Evolutionary conservation across 2,329 filamentous ascomycete genomes (phyloP), one percentile per base, ranked within the genome.

Genomic region (Chalaropsis ovoidea): DNA sequence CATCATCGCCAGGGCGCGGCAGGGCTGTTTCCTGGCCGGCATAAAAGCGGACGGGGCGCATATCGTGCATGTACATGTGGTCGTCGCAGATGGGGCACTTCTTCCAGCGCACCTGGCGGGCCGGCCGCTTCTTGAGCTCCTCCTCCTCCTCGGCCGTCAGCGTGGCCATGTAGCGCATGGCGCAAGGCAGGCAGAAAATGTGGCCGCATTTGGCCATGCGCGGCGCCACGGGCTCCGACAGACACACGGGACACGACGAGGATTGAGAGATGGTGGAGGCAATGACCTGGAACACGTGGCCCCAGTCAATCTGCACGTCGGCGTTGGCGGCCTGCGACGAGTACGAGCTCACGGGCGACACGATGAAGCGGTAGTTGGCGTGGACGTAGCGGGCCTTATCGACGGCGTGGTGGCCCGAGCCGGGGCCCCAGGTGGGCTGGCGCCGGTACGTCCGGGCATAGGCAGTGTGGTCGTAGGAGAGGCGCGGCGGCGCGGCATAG

Each of bases 81-180:
- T 99, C 94, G 77, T 90, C 94, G 74, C 94, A 99, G 42, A 99
- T 92, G 0, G 94, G 93, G 70, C 94, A 99, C 74, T 95, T 96
- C 77, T 95, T 95, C 83, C 90, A 96, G 65, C 88, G 82, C 39
- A 87, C 79, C 71, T 83, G 86, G 76, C 87, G 92, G 68, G 87
- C 86, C 17, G 52, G 52, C 10, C 82, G 78, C 67, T 80, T 81
- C n/a, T 42, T 61, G n/a, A 31, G 22, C 8, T 77, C 76, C 42
- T 88, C 87, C n/a, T 89, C 86, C 66, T 88, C 87, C 2, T 86
- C 83, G 13, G 83, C 84, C 7, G 91, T 89, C 71, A 95, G 89
- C 2, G 65, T 60, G 15, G 52, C 62, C 90, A 99, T 96, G 74
- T 95, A 99, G 62, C 94, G 87, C 69, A 97, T 90, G 68, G 97